A percentile compares a stretch with the other conserved stretches of the same genome.
phyloP scores from a whole-genome alignment of 2,329 filamentous ascomycete genomes.

The Eutypa lata region DNA sequence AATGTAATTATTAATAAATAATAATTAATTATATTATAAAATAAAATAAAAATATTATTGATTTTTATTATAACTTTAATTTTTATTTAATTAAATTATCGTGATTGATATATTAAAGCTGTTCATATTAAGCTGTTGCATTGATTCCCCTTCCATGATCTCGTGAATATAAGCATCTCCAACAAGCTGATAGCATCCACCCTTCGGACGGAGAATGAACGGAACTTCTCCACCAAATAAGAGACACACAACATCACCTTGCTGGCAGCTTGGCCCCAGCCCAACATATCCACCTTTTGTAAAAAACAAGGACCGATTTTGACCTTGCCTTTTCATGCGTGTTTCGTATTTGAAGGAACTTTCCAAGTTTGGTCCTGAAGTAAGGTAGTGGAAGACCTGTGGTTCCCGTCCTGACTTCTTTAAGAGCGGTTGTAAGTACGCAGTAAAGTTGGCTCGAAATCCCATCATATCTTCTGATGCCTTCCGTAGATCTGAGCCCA shows the following conservation, averaged over 20 bases:
- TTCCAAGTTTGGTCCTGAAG: background rate
- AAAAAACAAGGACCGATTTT: background rate
- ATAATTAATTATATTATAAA: no score
- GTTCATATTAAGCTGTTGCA: no score
- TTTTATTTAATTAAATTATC: no score
- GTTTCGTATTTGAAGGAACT: background rate
- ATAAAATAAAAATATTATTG: no score
- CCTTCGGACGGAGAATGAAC: background rate
- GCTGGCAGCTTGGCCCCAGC: background rate
- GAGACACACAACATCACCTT: background rate
- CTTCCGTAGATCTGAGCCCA: background rate
- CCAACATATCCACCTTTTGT: background rate
- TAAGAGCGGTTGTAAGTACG: background rate
- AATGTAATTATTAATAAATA: no score
- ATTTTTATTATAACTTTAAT: no score
- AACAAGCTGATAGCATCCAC: background rate
- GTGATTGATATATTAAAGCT: no score
- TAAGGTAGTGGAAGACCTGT: background rate
- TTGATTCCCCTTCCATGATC: background rate
- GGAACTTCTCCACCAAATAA: background rate
- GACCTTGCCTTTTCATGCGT: background rate
- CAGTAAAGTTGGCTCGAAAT: background rate
- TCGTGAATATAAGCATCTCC: background rate
- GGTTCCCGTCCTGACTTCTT: background rate
- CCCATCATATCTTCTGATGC: background rate